A percentile compares a stretch with the other conserved stretches of the same genome.
These are phyloP conservation scores for Kodamaea anthophila DNA, from an alignment of 1,139 yeast genomes.

Conservation along the genomic window DNA sequence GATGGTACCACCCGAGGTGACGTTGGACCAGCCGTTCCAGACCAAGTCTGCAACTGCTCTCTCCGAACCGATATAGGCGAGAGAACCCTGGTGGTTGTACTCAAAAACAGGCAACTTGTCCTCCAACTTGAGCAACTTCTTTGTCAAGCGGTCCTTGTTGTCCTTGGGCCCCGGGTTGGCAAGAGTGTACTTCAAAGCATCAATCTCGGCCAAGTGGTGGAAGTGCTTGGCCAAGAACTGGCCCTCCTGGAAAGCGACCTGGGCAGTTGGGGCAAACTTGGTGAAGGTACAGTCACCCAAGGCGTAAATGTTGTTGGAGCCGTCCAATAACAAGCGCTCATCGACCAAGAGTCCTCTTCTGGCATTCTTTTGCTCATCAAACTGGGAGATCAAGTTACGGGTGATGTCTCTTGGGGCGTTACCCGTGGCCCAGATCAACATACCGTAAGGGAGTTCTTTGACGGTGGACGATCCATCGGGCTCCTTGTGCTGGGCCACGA, in stretches of 20 bases:
- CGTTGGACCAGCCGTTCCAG: slow-evolving; percentile 80
- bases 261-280: slow-evolving; percentile 92
- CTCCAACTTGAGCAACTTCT: slow-evolving; percentile 35
- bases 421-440: slow-evolving; percentile 97
- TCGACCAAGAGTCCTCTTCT: slow-evolving; percentile 86
- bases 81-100: slow-evolving; percentile 66
- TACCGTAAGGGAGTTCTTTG: slow-evolving; percentile 77
- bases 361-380: slow-evolving; percentile 81
- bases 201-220: slow-evolving; percentile 63
- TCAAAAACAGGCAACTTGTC: slow-evolving; percentile 52
- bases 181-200: slow-evolving; percentile 45
- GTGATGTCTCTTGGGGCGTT: slow-evolving; percentile 82
- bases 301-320: slow-evolving; percentile 79
- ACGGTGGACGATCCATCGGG: slow-evolving; percentile 53
- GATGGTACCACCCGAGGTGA: slow-evolving; percentile 76
- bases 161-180: slow-evolving; percentile 25
- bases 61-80: slow-evolving; percentile 83
- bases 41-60: slow-evolving; percentile 90
- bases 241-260: slow-evolving; percentile 96
- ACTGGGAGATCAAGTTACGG: slow-evolving; percentile 56
- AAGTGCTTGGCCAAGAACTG: slow-evolving; percentile 69
- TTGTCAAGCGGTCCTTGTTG: slow-evolving; percentile 34
- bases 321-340: slow-evolving; percentile 77
- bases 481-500: slow-evolving; percentile 65
- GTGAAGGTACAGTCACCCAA: slow-evolving; percentile 93